These are phyloP conservation scores for Pythium insidiosum DNA, from an alignment of 352 stramenopile species.

Conservation along the genomic window DNA sequence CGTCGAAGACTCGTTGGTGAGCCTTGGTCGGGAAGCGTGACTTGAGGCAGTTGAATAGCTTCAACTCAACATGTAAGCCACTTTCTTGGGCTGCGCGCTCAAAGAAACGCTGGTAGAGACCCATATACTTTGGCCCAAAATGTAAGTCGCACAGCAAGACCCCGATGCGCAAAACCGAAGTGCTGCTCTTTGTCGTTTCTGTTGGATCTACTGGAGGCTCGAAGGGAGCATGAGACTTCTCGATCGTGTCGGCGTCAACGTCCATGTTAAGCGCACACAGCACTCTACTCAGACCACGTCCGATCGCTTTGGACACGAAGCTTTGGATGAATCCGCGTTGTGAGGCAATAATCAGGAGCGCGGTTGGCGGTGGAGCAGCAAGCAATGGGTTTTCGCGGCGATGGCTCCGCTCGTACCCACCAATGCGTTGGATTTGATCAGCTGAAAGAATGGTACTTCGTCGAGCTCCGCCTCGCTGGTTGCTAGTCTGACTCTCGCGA, in stretches of 20 bases:
- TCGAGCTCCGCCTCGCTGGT: no score
- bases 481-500: no score
- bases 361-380: no score
- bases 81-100: constrained; percentile 18
- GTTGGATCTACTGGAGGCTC: no score
- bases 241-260: neutral
- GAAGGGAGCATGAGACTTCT: no score
- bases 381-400: no score
- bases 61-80: constrained; percentile 20
- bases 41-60: constrained; percentile 29
- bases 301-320: constrained; percentile 22
- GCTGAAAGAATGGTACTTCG: no score
- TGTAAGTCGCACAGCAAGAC: constrained; percentile 30
- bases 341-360: constrained; percentile 5
- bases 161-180: constrained; percentile 18
- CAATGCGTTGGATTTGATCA: no score
- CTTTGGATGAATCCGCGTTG: constrained; percentile 20
- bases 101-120: constrained; percentile 28
- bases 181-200: constrained; percentile 1
- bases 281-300: constrained; percentile 21
- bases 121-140: constrained; percentile 29
- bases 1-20: constrained; percentile 17
- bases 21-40: constrained; percentile 24
- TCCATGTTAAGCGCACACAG: constrained; percentile 29
- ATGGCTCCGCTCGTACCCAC: no score